Percentiles rank a stretch among this genome's conserved stretches.
Evolutionary conservation across 164 flowering plant genomes (phyloP).

Genomic region (Echeveria elegans): DNA sequence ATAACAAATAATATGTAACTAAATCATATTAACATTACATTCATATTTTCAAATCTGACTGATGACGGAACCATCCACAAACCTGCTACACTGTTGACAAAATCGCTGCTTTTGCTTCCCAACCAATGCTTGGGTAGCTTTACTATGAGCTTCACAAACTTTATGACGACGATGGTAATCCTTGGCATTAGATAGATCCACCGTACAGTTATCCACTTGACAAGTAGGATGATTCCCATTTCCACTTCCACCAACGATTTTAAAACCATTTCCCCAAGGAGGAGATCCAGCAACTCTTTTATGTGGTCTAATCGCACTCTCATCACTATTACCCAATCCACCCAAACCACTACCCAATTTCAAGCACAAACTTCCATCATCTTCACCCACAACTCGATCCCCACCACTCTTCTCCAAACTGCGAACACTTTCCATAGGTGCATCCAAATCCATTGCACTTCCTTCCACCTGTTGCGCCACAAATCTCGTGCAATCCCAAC

Average conservation of each 20-base stretch:
- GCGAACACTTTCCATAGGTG: background rate
- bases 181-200: conserved; percentile 63
- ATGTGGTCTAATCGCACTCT: conserved; percentile 31
- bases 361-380: conserved; percentile 37
- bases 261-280: conserved; percentile 16
- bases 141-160: conserved; percentile 80
- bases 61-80: background rate
- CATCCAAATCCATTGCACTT: conserved; percentile 3
- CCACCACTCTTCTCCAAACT: background rate
- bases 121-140: conserved; percentile 65
- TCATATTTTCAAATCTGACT: background rate
- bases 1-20: too few relatives aligned
- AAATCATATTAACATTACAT: background rate
- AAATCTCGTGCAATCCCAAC: conserved; percentile 63
- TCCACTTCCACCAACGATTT: conserved; percentile 13
- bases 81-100: conserved; percentile 99
- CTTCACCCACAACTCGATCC: conserved; percentile 21
- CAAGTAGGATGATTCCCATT: conserved; percentile 49
- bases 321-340: conserved; percentile 23
- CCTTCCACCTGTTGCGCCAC: conserved; percentile 36
- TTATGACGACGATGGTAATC: conserved; percentile 90
- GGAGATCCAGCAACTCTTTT: conserved; percentile 73
- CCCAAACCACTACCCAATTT: conserved; percentile 33
- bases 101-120: conserved; percentile 82
- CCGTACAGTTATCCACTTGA: conserved; percentile 78